Conservation (phyloP, 2,329 filamentous ascomycete genomes). For the Scolecobasidium constrictum region DNA sequence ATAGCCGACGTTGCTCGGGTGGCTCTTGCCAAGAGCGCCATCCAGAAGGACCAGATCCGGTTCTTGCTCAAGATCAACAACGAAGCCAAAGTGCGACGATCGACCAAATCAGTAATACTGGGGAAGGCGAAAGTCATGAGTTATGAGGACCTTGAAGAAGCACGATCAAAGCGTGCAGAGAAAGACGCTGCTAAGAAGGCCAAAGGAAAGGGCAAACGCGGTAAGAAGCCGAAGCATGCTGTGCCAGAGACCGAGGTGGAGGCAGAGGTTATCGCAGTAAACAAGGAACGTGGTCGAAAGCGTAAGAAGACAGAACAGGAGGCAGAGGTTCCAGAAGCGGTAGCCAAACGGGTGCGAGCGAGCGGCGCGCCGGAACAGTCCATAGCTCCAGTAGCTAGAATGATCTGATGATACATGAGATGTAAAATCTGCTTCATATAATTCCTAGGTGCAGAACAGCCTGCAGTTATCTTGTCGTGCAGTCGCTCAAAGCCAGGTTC, state of each 20-base stretch:
- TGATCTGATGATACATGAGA: background rate
- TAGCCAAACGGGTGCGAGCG: background rate
- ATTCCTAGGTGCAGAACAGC: background rate
- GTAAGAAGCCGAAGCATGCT: background rate
- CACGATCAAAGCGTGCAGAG: slow-evolving; percentile 13
- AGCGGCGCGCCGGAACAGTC: background rate
- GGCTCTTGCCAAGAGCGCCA: slow-evolving; percentile 13
- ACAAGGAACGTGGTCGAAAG: slow-evolving; percentile 3
- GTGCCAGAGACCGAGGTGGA: slow-evolving; percentile 7
- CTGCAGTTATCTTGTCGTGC: background rate
- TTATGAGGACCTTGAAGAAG: slow-evolving; percentile 16
- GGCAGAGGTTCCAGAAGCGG: slow-evolving; percentile 6
- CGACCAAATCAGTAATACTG: slow-evolving; percentile 15
- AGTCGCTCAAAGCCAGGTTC: too few relatives aligned
- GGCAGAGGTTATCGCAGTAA: background rate
- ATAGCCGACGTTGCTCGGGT: slow-evolving; percentile 14
- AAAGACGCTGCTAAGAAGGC: slow-evolving; percentile 16
- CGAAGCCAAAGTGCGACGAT: slow-evolving; percentile 16
- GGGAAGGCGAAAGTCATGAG: slow-evolving; percentile 17
- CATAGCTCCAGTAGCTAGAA: slow-evolving; percentile 2
- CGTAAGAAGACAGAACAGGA: slow-evolving; percentile 1
- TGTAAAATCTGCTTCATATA: background rate
- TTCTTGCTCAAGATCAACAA: slow-evolving; percentile 18
- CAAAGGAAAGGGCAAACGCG: slow-evolving; percentile 18
- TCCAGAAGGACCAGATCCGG: slow-evolving; percentile 16